Evolutionary conservation across 2,329 filamentous ascomycete species (phyloP).

Genomic region (Blumeria hordei): DNA sequence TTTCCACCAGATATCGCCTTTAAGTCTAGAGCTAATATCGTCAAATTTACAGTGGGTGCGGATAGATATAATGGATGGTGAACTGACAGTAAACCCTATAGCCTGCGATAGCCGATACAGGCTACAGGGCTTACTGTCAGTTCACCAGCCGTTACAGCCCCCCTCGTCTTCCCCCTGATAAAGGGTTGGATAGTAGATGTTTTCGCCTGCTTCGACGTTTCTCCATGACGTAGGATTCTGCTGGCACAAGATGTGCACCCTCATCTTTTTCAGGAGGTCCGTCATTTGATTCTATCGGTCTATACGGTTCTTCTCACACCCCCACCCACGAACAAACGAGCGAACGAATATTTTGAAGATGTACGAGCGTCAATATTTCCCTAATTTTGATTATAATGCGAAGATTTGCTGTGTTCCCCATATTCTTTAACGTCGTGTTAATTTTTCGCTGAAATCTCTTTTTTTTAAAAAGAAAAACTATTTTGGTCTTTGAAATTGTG

Average conservation of each 20-base stretch:
- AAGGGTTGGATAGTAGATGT: not conserved
- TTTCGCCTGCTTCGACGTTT: not conserved
- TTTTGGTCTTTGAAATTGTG: not conserved
- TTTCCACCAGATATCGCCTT: not conserved
- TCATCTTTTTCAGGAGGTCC: not conserved
- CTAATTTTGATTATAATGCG: not conserved
- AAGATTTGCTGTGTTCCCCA: not conserved
- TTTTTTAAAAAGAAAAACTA: not conserved
- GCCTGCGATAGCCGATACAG: not conserved
- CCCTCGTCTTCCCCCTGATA: not conserved
- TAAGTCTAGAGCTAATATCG: not conserved
- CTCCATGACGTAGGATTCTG: not conserved
- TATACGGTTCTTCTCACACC: not conserved
- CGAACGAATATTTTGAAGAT: not conserved
- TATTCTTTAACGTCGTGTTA: not conserved
- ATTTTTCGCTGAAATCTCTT: not conserved
- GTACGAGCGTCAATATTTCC: too few relatives aligned
- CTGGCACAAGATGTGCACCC: not conserved
- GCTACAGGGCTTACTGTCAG: not conserved
- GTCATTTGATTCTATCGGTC: not conserved
- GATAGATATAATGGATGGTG: too few relatives aligned
- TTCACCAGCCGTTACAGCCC: not conserved
- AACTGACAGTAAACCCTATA: too few relatives aligned
- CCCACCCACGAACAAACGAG: not conserved
- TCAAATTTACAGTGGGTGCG: not conserved